Evolutionary conservation across 176 grass and related monocot species (phyloP).

Genomic region (Ensete glaucum): DNA sequence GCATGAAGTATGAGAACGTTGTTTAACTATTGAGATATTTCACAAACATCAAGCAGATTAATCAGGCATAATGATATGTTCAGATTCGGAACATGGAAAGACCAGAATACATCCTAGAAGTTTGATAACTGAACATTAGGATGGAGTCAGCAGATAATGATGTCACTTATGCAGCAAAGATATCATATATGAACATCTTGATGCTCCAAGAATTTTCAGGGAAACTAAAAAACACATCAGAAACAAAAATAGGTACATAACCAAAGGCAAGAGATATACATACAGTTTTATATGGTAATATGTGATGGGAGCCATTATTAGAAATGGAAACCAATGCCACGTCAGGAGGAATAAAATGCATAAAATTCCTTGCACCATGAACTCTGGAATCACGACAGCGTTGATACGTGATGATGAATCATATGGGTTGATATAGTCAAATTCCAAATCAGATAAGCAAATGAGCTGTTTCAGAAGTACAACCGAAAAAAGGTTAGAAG

Average conservation of each 20-base stretch:
- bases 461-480: slow-evolving; percentile 59
- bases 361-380: slow-evolving; percentile 47
- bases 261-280: slow-evolving; percentile 17
- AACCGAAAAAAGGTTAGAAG: slow-evolving; percentile 23
- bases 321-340: slow-evolving; percentile 76
- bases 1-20: background rate
- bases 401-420: slow-evolving; percentile 88
- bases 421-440: slow-evolving; percentile 90
- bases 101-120: background rate
- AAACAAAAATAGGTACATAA: slow-evolving; percentile 12
- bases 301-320: slow-evolving; percentile 68
- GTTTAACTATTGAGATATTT: background rate
- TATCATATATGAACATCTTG: background rate
- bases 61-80: background rate
- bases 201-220: background rate
- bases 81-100: background rate
- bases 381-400: slow-evolving; percentile 64
- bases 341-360: slow-evolving; percentile 67
- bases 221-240: background rate
- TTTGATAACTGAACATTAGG: background rate
- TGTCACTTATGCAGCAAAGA: background rate
- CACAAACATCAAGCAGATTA: background rate
- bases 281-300: slow-evolving; percentile 92
- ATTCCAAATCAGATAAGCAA: slow-evolving; percentile 59
- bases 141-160: background rate